Conservation (phyloP, 176 grass and related monocot species). For the Raddia guianensis region DNA sequence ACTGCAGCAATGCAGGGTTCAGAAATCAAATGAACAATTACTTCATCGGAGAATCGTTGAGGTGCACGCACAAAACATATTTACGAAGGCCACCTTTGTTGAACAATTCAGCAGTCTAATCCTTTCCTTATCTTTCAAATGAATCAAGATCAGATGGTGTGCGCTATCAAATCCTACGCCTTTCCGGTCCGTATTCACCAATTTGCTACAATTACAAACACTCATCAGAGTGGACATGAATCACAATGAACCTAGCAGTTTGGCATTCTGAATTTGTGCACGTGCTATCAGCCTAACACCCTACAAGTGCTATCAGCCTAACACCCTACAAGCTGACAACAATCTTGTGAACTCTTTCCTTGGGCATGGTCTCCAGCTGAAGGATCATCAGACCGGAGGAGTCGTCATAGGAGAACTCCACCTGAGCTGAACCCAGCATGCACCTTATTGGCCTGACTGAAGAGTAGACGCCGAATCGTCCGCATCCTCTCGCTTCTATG, state of each 20-base stretch:
- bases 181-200: background rate
- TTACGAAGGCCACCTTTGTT: background rate
- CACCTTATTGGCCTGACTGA: constrained; percentile 65
- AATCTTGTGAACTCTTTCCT: constrained; percentile 69
- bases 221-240: background rate
- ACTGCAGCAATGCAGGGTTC: background rate
- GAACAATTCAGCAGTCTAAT: background rate
- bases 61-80: background rate
- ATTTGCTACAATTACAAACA: background rate
- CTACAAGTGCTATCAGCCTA: constrained; percentile 35
- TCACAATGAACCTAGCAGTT: background rate
- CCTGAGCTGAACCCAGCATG: constrained; percentile 49
- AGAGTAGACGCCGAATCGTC: constrained; percentile 74
- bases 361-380: constrained; percentile 66
- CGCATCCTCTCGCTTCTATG: constrained; percentile 79
- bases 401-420: constrained; percentile 71
- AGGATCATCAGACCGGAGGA: constrained; percentile 60
- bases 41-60: background rate
- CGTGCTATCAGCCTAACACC: background rate
- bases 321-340: constrained; percentile 60
- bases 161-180: background rate
- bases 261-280: background rate
- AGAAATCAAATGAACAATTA: background rate
- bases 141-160: constrained; percentile 23
- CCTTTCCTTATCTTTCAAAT: background rate